Evolutionary conservation across 2,329 filamentous ascomycete genomes (phyloP).

Genomic region (Fusarium sp.): DNA sequence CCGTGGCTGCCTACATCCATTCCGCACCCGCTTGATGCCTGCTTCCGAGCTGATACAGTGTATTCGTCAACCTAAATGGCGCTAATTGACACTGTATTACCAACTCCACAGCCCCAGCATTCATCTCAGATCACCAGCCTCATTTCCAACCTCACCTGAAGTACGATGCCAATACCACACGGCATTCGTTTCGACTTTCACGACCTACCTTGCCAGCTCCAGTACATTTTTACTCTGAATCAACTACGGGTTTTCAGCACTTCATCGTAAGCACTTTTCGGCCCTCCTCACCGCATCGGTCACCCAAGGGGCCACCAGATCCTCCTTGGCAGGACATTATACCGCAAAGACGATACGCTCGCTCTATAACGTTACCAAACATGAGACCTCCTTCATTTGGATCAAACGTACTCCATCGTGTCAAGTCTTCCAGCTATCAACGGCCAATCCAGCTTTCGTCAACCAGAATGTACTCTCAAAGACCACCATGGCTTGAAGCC

Average conservation of each 20-base stretch:
- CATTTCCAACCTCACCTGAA: conserved; percentile 34
- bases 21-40: neutral
- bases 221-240: neutral
- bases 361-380: neutral
- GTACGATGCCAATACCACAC: conserved; percentile 10
- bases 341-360: conserved; percentile 8
- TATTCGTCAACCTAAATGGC: rapidly evolving
- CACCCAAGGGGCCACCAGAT: neutral
- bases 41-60: neutral
- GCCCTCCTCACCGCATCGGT: neutral
- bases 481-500: conserved; percentile 50
- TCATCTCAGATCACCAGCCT: conserved; percentile 34
- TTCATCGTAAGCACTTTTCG: neutral
- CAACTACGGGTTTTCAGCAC: neutral
- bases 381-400: conserved; percentile 10
- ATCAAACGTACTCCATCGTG: neutral
- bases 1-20: neutral
- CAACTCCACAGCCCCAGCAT: conserved; percentile 42
- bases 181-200: neutral
- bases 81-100: conserved; percentile 1
- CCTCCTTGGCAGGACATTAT: neutral
- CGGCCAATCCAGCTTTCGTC: neutral
- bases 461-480: conserved; percentile 42
- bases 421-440: neutral
- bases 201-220: neutral